Percentiles rank a stretch among this genome's conserved stretches.
phyloP scores from a whole-genome alignment of 2,329 filamentous ascomycete genomes.

The Dothideomycetes sp. region DNA sequence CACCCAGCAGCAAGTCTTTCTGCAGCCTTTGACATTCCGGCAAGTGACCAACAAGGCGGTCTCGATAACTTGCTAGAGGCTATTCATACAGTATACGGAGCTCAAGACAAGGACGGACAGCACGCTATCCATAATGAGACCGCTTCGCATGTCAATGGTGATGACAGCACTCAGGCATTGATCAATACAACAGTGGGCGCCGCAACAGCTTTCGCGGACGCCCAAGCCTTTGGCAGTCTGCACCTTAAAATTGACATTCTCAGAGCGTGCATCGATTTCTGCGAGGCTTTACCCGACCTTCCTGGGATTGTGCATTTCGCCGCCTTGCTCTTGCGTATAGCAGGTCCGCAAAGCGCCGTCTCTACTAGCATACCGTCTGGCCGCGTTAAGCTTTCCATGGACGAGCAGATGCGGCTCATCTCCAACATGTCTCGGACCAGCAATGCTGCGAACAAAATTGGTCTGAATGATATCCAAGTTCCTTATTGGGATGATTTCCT shows the following conservation, averaged over 20 bases:
- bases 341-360: conserved; percentile 46
- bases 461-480: conserved; percentile 57
- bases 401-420: conserved; percentile 76
- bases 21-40: conserved; percentile 44
- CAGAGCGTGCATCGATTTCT: conserved; percentile 83
- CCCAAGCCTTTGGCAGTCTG: conserved; percentile 56
- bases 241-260: conserved; percentile 78
- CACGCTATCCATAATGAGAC: not conserved
- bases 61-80: conserved; percentile 5
- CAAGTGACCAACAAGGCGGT: conserved; percentile 4
- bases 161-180: not conserved
- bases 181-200: conserved; percentile 3
- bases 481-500: conserved; percentile 98
- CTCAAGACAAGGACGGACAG: conserved; percentile 2
- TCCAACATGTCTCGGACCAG: conserved; percentile 81
- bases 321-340: conserved; percentile 69
- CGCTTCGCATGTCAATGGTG: not conserved
- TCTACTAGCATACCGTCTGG: conserved; percentile 10
- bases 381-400: conserved; percentile 60
- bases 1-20: conserved; percentile 84
- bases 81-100: conserved; percentile 9
- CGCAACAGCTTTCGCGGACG: conserved; percentile 3
- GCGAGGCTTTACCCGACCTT: conserved; percentile 86
- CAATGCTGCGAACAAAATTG: conserved; percentile 63
- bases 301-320: conserved; percentile 82